These are phyloP conservation scores for Xylaria hypoxylon DNA, from an alignment of 2,329 filamentous ascomycete species.

Conservation along the genomic window DNA sequence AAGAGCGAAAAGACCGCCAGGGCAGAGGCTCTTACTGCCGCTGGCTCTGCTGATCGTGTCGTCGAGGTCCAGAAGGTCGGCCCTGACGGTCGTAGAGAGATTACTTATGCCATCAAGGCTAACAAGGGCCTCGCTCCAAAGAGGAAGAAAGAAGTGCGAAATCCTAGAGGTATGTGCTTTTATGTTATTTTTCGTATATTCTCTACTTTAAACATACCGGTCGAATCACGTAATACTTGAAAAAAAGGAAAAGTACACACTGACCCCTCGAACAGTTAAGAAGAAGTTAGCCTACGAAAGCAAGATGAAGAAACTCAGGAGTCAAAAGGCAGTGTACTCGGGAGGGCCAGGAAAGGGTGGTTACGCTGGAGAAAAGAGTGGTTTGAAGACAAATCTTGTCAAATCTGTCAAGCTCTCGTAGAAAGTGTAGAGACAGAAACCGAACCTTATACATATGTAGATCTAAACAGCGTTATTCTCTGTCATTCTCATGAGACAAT, in stretches of 20 bases:
- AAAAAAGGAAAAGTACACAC: neutral
- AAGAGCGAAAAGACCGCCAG: conserved; percentile 76
- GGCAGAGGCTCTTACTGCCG: conserved; percentile 67
- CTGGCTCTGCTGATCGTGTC: conserved; percentile 72
- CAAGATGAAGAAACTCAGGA: conserved; percentile 96
- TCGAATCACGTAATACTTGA: neutral
- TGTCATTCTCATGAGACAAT: neutral
- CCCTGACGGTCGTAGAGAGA: conserved; percentile 88
- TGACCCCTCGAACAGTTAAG: conserved; percentile 63
- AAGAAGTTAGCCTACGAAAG: conserved; percentile 96
- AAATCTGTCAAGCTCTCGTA: conserved; percentile 84
- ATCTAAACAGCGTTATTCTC: neutral
- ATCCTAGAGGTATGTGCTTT: conserved; percentile 72
- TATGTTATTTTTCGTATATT: neutral
- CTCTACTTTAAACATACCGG: neutral
- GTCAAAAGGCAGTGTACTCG: conserved; percentile 86
- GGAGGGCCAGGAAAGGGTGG: conserved; percentile 85
- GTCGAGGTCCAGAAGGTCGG: conserved; percentile 77
- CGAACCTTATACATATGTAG: neutral
- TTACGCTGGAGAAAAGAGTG: conserved; percentile 91
- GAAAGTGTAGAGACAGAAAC: neutral
- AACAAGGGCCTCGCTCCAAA: conserved; percentile 94
- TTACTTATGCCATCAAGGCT: conserved; percentile 94
- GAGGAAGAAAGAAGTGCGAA: conserved; percentile 92
- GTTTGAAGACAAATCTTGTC: conserved; percentile 93